Evolutionary conservation across 495 filamentous ascomycete species (phyloP), one percentile per base, ranked within the genome.

Genomic region (Echria macrotheca): DNA sequence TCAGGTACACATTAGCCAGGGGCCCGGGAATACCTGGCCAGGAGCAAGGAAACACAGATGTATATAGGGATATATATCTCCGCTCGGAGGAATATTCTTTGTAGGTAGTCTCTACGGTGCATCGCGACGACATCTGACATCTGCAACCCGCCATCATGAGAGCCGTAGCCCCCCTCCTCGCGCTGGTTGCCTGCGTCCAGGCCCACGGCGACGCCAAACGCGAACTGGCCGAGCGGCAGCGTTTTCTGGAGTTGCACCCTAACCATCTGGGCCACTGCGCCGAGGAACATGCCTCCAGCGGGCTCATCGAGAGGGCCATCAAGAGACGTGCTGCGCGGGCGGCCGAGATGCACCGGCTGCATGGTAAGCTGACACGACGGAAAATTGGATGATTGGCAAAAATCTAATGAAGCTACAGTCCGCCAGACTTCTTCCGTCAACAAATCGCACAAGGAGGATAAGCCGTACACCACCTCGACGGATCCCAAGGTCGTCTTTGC

Each of bases 181-280:
- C 38, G 38, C 15, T 21, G 12, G 12, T 41, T 3, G 17, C 17
- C 38, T 12, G 11, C 11, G 19, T 21, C 19, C 21, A 23, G 15
- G 38, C 38, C 17, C 38, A 41, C 21, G 38, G 38, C 2, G 38
- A 41, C n/a, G 38, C 38, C 5, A 21, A 41, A 5, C 38, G 19
- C 19, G 44, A 46, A 19, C 31, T 33, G 17, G 26, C 29, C 3
- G 12, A 35, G 31, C 28, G 44, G n/a, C 33, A 33, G 12, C 44
- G 44, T 2, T 46, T 46, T 31, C 28, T 46, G 18, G 44, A 46
- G 29, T 35, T 46, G 7, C 44, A 46, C 10, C 18, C 44, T n/a
- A 46, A 46, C 44, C 33, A 46, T 17, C 28, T 46, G 15, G 29
- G 36, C 29, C 44, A 46, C 5, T 46, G 44, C 29, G 44, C 44